Evolutionary conservation across 1,284 basidiomycete genomes (phyloP), one percentile per base, ranked within the genome.

Genomic region (Binderoboletus segoi): DNA sequence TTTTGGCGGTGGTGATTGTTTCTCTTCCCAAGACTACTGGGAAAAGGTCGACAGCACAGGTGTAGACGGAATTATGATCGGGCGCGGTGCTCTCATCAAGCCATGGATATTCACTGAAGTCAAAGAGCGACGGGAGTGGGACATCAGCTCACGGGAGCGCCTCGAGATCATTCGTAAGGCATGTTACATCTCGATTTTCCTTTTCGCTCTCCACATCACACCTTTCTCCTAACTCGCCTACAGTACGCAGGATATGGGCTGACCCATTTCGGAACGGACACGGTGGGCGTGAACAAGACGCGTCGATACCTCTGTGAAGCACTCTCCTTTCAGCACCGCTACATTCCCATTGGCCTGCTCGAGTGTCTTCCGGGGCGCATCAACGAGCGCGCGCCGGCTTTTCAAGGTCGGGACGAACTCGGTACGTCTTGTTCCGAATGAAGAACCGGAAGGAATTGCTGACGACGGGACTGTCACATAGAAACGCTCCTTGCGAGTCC

Each of bases 71-170:
- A 82, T 97, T 51, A 98, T 98, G 96, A 82, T 98, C 41, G 96
- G 89, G 1, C 82, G 96, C 26, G 96, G 96, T 0, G 96, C 95
- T 0, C 79, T 98, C 55, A 98, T 98, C 75, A 98, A 98, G 71
- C 91, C 94, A 1, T 96, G 94, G 94, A 88, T 96, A 57, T 98
- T 98, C 73, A 98, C 95, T 2, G 96, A 99, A 74, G 88, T 98
- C 70, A 91, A 95, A 68, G 96, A 98, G 69, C 81, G 79, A 32
- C 75, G 92, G 48, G 94, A 96, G 67, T 98, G 96, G 96, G 96
- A 98, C 68, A 98, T 98, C 67, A 91, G 86, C 60, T 85, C 93
- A 13, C 79, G 89, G 1, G 96, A 98, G 75, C 81, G 96, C n/a
- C 77, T 98, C 37, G 94, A 96, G 51, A 79, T 93, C 40, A 82